A percentile compares a stretch with the other conserved stretches of the same genome.
These are phyloP conservation scores for Coprinopsis sp. DNA, from an alignment of 768 basidiomycete species.

Conservation along the genomic window DNA sequence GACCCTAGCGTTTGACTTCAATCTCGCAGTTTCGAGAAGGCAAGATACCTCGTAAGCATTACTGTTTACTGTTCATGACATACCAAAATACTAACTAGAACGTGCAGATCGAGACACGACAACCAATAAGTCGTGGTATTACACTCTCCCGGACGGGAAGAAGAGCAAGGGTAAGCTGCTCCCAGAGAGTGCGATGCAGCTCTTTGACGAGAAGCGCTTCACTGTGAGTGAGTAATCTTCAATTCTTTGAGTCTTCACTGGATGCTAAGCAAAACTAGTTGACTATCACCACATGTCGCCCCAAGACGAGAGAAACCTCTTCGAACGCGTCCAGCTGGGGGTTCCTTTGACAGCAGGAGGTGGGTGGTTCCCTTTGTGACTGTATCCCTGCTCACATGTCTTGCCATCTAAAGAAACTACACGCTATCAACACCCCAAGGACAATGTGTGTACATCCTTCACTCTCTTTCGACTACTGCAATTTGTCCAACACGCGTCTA, in stretches of 20 bases:
- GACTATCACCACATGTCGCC: slow-evolving; percentile 58
- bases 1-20: slow-evolving; percentile 5
- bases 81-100: background rate
- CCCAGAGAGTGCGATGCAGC: slow-evolving; percentile 45
- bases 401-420: slow-evolving; percentile 80
- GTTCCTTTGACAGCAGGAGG: slow-evolving; percentile 72
- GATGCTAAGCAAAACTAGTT: slow-evolving; percentile 36
- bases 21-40: slow-evolving; percentile 5
- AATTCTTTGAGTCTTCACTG: too few species aligned
- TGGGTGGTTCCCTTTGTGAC: slow-evolving; percentile 21
- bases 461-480: background rate
- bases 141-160: slow-evolving; percentile 44
- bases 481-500: slow-evolving; percentile 14
- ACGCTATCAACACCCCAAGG: slow-evolving; percentile 72
- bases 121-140: slow-evolving; percentile 64
- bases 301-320: slow-evolving; percentile 69
- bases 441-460: slow-evolving; percentile 33
- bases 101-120: slow-evolving; percentile 47
- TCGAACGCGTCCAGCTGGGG: slow-evolving; percentile 79
- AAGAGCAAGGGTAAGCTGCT: slow-evolving; percentile 39
- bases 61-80: background rate
- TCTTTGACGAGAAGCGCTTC: slow-evolving; percentile 53
- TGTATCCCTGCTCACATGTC: slow-evolving; percentile 21
- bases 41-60: slow-evolving; percentile 50
- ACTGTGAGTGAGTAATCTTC: slow-evolving; percentile 51